Evolutionary conservation across 2,329 filamentous ascomycete species (phyloP).

Genomic region (Aspergillus phoenicis): DNA sequence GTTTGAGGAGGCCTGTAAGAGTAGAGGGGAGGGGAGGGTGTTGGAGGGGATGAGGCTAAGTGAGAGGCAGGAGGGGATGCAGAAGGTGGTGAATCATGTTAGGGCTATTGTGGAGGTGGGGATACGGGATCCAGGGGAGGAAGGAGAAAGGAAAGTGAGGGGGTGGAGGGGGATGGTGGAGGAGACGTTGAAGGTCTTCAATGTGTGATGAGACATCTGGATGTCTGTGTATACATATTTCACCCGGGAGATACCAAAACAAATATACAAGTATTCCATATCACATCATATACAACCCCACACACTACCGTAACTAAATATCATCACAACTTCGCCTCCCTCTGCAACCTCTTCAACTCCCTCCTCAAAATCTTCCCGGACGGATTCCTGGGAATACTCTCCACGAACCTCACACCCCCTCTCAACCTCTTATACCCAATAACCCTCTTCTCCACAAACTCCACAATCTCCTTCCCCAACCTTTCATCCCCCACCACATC

Average conservation of each 20-base stretch:
- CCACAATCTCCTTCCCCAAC: conserved; percentile 38
- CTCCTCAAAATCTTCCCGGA: conserved; percentile 37
- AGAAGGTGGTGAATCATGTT: conserved; percentile 30
- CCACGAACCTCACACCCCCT: conserved; percentile 35
- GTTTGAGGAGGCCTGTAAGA: conserved; percentile 28
- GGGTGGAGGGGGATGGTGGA: conserved; percentile 23
- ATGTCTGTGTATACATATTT: too few species aligned
- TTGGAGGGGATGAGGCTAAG: conserved; percentile 18
- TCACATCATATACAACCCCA: too few species aligned
- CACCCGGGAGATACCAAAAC: too few species aligned
- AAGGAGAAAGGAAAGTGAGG: conserved; percentile 24
- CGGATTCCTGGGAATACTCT: conserved; percentile 37
- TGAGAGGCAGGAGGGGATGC: conserved; percentile 29
- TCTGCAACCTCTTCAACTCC: conserved; percentile 26
- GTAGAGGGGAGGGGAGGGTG: conserved; percentile 21
- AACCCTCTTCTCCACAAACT: conserved; percentile 30
- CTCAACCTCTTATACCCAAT: conserved; percentile 37
- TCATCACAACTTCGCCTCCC: conserved; percentile 6
- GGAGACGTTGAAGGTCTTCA: neutral
- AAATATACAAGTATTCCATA: too few species aligned
- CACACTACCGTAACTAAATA: neutral
- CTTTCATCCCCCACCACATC: conserved; percentile 34
- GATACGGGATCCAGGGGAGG: conserved; percentile 21
- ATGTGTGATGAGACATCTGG: too few species aligned
- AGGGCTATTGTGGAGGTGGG: conserved; percentile 35